phyloP scores from a whole-genome alignment of 306 rosid genomes.

The Datisca glomerata region DNA sequence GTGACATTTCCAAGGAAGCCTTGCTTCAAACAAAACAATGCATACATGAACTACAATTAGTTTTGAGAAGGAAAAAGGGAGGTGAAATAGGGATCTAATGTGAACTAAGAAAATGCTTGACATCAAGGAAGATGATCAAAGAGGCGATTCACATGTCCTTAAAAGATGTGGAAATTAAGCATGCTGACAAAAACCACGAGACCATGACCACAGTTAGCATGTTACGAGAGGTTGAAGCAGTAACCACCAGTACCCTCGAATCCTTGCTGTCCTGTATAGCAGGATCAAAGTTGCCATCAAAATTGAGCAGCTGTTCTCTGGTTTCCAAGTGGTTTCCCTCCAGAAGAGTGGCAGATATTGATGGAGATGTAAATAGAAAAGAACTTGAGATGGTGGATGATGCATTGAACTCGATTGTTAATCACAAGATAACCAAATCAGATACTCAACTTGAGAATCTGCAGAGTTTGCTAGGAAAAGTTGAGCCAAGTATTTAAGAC shows the following conservation, averaged over 20 bases:
- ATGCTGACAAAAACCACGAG: conserved; percentile 2
- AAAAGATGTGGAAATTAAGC: conserved; percentile 4
- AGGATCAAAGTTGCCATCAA: conserved; percentile 7
- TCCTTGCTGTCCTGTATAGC: conserved; percentile 10
- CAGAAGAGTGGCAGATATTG: conserved; percentile 13
- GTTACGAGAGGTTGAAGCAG: conserved; percentile 11
- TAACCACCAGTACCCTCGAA: conserved; percentile 7
- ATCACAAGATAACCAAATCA: not conserved
- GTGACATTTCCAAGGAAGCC: conserved; percentile 13
- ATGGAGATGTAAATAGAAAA: conserved; percentile 1
- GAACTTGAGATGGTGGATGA: conserved; percentile 11
- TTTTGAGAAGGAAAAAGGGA: conserved; percentile 9
- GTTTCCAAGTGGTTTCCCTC: conserved; percentile 17
- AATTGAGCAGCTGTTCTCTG: conserved; percentile 12
- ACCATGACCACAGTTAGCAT: conserved; percentile 1
- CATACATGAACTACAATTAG: conserved; percentile 11
- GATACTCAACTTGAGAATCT: conserved; percentile 5
- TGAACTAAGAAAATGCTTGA: conserved; percentile 6
- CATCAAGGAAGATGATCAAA: conserved; percentile 14
- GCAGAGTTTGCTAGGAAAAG: conserved; percentile 6
- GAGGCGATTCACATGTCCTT: conserved; percentile 13
- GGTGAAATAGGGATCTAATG: conserved; percentile 7
- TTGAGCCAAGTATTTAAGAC: conserved; percentile 9
- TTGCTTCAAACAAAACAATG: conserved; percentile 13
- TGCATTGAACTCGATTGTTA: conserved; percentile 1